Evolutionary conservation across 2,329 filamentous ascomycete species (phyloP).

Genomic region (Anthostomella pinea): DNA sequence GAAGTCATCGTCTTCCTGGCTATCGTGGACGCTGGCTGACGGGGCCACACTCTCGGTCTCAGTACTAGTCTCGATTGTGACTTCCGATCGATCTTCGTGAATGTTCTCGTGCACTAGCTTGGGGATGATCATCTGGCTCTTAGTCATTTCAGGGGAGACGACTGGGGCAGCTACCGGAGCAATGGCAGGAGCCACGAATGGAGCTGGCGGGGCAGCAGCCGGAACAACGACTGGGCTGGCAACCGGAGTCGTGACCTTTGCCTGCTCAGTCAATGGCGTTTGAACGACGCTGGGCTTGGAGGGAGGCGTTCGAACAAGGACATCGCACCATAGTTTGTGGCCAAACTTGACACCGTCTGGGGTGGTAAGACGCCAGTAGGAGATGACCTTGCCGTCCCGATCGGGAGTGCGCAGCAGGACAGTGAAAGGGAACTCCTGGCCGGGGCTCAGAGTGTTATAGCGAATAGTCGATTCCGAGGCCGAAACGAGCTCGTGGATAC

Average conservation of each 20-base stretch:
- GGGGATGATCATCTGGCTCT: conserved; percentile 90
- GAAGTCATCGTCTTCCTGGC: conserved; percentile 51
- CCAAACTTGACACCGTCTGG: conserved; percentile 80
- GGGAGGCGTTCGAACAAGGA: conserved; percentile 65
- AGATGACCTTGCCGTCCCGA: conserved; percentile 77
- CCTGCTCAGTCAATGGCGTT: conserved; percentile 5
- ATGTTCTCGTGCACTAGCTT: conserved; percentile 92
- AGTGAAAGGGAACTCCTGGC: conserved; percentile 76
- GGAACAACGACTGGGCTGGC: too few species aligned
- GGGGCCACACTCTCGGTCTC: conserved; percentile 34
- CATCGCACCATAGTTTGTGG: conserved; percentile 92
- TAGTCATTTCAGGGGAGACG: conserved; percentile 22
- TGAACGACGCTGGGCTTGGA: too few species aligned
- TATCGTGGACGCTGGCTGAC: conserved; percentile 30
- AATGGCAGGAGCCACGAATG: too few species aligned
- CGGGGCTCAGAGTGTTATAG: conserved; percentile 65
- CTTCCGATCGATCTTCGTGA: conserved; percentile 60
- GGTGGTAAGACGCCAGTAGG: conserved; percentile 93
- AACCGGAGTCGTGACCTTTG: conserved; percentile 1
- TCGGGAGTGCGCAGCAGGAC: conserved; percentile 79
- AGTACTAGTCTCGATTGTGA: conserved; percentile 50
- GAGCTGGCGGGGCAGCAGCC: too few species aligned
- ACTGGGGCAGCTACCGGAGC: conserved; percentile 35
- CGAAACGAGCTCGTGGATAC: conserved; percentile 69
- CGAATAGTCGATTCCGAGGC: conserved; percentile 82